Conservation (phyloP, 2,329 filamentous ascomycete genomes). For the Chaetomium olivaceum region DNA sequence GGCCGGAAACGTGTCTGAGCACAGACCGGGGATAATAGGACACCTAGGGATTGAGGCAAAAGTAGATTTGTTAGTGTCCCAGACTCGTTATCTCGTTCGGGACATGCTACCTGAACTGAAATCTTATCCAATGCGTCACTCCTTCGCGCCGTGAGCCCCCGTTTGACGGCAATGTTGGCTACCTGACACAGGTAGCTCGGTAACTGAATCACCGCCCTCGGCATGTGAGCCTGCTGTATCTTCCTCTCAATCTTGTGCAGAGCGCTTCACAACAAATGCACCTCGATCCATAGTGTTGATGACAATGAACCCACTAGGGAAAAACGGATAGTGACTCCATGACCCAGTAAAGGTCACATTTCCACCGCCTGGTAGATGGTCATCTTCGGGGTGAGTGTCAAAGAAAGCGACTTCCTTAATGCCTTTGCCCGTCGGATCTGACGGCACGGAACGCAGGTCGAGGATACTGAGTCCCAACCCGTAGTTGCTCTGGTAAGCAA, state of each 20-base stretch:
- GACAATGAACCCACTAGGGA: slow-evolving; percentile 41
- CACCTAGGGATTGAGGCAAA: not conserved
- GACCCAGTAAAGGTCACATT: slow-evolving; percentile 43
- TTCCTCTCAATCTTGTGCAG: not conserved
- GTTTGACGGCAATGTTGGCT: no score
- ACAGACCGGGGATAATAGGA: not conserved
- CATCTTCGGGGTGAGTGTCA: slow-evolving; percentile 51
- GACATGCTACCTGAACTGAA: no score
- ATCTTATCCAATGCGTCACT: no score
- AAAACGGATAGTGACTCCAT: slow-evolving; percentile 49
- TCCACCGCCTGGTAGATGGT: slow-evolving; percentile 41
- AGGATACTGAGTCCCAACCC: slow-evolving; percentile 44
- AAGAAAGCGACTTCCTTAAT: slow-evolving; percentile 50
- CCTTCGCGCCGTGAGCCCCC: no score
- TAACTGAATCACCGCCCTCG: no score
- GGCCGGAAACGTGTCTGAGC: not conserved
- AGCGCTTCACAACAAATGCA: slow-evolving; percentile 41
- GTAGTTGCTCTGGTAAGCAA: slow-evolving; percentile 50
- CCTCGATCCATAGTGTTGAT: slow-evolving; percentile 53
- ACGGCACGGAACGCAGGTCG: slow-evolving; percentile 38
- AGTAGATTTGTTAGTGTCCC: not conserved
- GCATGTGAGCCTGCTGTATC: not conserved
- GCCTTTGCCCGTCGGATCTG: slow-evolving; percentile 41
- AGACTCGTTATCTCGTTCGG: no score
- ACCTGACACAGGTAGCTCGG: no score